Conservation (phyloP, 2,329 filamentous ascomycete species). For the Epichloe brachyelytri region DNA sequence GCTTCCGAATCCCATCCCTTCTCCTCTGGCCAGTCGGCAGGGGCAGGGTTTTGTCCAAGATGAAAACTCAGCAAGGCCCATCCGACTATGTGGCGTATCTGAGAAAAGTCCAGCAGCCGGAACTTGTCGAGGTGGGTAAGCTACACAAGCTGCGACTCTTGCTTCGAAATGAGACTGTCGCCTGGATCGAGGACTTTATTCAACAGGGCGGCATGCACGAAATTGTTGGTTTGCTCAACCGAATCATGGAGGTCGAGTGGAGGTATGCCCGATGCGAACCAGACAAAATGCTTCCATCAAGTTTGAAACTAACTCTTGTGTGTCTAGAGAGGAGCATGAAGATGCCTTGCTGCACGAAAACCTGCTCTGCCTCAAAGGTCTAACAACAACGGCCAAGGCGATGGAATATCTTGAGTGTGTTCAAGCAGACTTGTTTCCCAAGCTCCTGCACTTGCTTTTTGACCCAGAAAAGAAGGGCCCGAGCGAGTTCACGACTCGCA, state of each 20-base stretch:
- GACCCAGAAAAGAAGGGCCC: slow-evolving; percentile 97
- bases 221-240: slow-evolving; percentile 71
- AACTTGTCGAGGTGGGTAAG: slow-evolving; percentile 83
- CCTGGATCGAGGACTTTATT: slow-evolving; percentile 91
- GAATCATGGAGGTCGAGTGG: slow-evolving; percentile 96
- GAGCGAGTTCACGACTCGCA: slow-evolving; percentile 87
- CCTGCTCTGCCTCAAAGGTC: slow-evolving; percentile 81
- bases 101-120: slow-evolving; percentile 65
- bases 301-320: slow-evolving; percentile 8
- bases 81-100: slow-evolving; percentile 80
- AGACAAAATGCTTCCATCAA: neutral
- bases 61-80: slow-evolving; percentile 62
- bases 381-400: slow-evolving; percentile 82
- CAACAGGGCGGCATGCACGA: slow-evolving; percentile 83
- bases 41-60: slow-evolving; percentile 51
- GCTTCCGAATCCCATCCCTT: slow-evolving; percentile 44
- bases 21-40: slow-evolving; percentile 36
- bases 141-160: slow-evolving; percentile 84
- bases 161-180: slow-evolving; percentile 85
- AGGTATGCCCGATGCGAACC: slow-evolving; percentile 38
- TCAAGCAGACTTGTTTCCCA: slow-evolving; percentile 71
- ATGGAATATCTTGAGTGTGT: slow-evolving; percentile 71
- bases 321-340: slow-evolving; percentile 76
- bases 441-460: slow-evolving; percentile 78
- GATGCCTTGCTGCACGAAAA: slow-evolving; percentile 86